Percentiles rank a stretch among this genome's conserved stretches.
Conservation (phyloP, 2,329 filamentous ascomycete genomes). For the Phoma sp. region DNA sequence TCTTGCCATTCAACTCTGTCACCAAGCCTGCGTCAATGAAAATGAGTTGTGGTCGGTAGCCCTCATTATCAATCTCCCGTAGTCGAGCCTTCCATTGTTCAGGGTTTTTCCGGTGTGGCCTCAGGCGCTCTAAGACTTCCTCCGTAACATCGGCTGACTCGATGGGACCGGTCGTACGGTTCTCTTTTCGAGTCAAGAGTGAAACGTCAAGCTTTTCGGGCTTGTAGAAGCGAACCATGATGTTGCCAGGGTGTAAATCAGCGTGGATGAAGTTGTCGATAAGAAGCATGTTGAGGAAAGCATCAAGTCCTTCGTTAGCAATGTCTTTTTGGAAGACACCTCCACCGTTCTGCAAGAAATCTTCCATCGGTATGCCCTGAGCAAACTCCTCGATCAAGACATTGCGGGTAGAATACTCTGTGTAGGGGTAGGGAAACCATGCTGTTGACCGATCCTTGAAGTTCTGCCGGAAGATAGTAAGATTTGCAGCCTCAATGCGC, state of each 20-base stretch:
- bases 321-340: constrained; percentile 94
- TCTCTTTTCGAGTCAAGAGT: constrained; percentile 53
- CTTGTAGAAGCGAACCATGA: constrained; percentile 98
- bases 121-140: constrained; percentile 79
- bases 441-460: constrained; percentile 89
- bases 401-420: constrained; percentile 88
- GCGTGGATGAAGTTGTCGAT: constrained; percentile 98
- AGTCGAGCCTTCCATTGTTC: constrained; percentile 78
- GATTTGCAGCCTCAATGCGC: constrained; percentile 90
- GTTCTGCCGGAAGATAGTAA: constrained; percentile 86
- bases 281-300: constrained; percentile 94
- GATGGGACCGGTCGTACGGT: constrained; percentile 47
- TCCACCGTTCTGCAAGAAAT: constrained; percentile 89
- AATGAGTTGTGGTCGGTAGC: constrained; percentile 90
- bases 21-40: constrained; percentile 98
- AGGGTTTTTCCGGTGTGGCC: constrained; percentile 73
- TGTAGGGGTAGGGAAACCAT: constrained; percentile 96
- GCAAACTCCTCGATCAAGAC: constrained; percentile 96
- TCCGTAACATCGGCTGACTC: constrained; percentile 81
- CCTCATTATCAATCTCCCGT: constrained; percentile 79
- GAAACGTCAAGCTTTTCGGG: constrained; percentile 74
- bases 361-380: constrained; percentile 87
- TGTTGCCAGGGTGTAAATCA: constrained; percentile 95
- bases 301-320: constrained; percentile 91
- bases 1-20: constrained; percentile 86